phyloP scores from a whole-genome alignment of 2,329 filamentous ascomycete genomes.

The Coniochaeta sp. region DNA sequence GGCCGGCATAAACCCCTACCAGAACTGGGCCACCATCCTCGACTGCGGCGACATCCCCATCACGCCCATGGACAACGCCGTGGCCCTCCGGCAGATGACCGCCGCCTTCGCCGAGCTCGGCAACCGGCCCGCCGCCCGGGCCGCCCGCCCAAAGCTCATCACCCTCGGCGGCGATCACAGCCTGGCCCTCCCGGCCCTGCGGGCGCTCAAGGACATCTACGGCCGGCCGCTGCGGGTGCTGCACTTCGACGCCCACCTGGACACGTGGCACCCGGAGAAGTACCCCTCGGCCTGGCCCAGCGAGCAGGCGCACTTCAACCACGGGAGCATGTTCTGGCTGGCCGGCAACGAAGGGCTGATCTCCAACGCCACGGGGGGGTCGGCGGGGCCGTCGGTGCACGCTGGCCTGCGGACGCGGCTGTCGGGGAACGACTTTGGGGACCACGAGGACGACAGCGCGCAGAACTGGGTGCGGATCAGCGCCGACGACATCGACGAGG shows the following conservation, averaged over 20 bases:
- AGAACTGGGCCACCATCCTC: constrained; percentile 62
- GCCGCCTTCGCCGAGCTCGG: constrained; percentile 74
- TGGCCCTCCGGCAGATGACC: constrained; percentile 68
- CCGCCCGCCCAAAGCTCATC: constrained; percentile 28
- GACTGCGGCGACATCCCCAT: constrained; percentile 77
- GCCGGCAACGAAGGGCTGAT: constrained; percentile 55
- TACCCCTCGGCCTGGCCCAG: not conserved
- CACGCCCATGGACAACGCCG: constrained; percentile 67
- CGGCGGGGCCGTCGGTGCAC: constrained; percentile 31
- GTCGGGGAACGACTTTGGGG: constrained; percentile 31
- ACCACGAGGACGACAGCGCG: constrained; percentile 46
- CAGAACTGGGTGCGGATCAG: constrained; percentile 52
- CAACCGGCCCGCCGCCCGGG: constrained; percentile 39
- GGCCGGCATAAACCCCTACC: constrained; percentile 53
- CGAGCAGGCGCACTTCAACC: constrained; percentile 36
- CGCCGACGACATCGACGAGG: constrained; percentile 62
- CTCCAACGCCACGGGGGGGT: constrained; percentile 39
- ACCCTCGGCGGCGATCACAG: constrained; percentile 60
- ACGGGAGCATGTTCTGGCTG: constrained; percentile 55
- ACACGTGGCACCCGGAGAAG: constrained; percentile 64
- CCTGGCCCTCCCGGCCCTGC: constrained; percentile 52
- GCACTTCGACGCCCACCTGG: constrained; percentile 62
- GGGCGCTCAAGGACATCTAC: constrained; percentile 47
- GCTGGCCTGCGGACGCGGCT: constrained; percentile 52
- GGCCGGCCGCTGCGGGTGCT: constrained; percentile 52